phyloP scores from a whole-genome alignment of 1,139 yeast genomes.

The Torulaspora pretoriensis region DNA sequence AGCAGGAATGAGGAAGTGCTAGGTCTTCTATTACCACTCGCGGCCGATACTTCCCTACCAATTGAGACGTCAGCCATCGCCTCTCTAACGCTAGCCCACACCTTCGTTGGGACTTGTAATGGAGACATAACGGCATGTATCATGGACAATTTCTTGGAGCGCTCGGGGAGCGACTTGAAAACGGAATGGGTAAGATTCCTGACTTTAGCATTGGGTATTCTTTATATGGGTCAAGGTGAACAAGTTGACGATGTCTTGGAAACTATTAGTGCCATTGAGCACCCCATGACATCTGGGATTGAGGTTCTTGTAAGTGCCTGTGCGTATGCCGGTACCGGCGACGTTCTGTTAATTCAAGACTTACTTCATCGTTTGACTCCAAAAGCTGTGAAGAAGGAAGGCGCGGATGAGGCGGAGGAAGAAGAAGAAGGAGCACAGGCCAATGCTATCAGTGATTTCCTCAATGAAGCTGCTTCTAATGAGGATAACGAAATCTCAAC shows the following conservation, averaged over 20 bases:
- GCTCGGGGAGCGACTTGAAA: slow-evolving; percentile 70
- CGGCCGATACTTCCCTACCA: slow-evolving; percentile 70
- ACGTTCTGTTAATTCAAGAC: slow-evolving; percentile 90
- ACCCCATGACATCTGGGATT: slow-evolving; percentile 84
- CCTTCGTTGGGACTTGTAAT: slow-evolving; percentile 92
- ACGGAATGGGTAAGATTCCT: slow-evolving; percentile 86
- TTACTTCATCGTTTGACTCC: slow-evolving; percentile 84
- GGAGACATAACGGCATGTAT: slow-evolving; percentile 92
- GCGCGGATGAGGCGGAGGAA: slow-evolving; percentile 44
- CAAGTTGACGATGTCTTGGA: slow-evolving; percentile 94
- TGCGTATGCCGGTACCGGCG: slow-evolving; percentile 97
- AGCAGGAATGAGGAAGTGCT: slow-evolving; percentile 82
- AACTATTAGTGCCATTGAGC: slow-evolving; percentile 91
- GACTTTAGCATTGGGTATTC: slow-evolving; percentile 86
- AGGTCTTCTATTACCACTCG: slow-evolving; percentile 74
- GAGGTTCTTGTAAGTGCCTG: slow-evolving; percentile 89
- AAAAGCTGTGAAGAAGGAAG: slow-evolving; percentile 43
- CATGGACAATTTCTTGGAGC: slow-evolving; percentile 82
- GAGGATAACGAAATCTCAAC: slow-evolving; percentile 23
- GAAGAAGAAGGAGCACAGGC: slow-evolving; percentile 45
- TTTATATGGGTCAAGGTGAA: slow-evolving; percentile 92
- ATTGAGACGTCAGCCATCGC: slow-evolving; percentile 83
- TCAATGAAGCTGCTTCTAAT: slow-evolving; percentile 26
- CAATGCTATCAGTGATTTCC: slow-evolving; percentile 24
- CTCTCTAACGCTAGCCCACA: slow-evolving; percentile 88